Conservation (phyloP, 768 basidiomycete species). For the Lentinula sp. region DNA sequence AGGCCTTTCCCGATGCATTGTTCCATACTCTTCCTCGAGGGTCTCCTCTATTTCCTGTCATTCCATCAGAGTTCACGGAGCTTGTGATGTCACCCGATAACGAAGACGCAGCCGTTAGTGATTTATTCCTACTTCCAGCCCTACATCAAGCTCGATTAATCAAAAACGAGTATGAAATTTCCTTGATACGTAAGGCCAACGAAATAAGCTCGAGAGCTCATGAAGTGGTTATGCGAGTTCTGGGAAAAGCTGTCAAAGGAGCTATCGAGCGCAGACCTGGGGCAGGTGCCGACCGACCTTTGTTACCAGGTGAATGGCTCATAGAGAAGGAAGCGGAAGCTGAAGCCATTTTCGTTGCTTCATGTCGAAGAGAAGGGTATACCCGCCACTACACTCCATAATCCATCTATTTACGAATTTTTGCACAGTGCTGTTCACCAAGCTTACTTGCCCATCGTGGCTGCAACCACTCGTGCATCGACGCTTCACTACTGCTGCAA, state of each 20-base stretch:
- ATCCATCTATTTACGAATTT: not conserved
- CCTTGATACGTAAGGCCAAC: conserved; percentile 72
- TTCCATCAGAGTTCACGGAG: conserved; percentile 36
- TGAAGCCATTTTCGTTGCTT: conserved; percentile 89
- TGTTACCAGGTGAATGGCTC: conserved; percentile 77
- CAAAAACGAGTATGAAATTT: conserved; percentile 73
- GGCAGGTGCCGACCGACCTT: conserved; percentile 40
- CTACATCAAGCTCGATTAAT: conserved; percentile 77
- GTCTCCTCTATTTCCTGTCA: conserved; percentile 45
- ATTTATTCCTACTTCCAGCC: conserved; percentile 65
- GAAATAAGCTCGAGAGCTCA: conserved; percentile 87
- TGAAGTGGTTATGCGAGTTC: conserved; percentile 85
- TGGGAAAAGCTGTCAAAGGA: conserved; percentile 67
- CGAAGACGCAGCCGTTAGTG: conserved; percentile 35
- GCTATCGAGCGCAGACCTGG: conserved; percentile 36
- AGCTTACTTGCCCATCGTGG: conserved; percentile 91
- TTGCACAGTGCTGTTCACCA: conserved; percentile 66
- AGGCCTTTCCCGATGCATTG: conserved; percentile 46
- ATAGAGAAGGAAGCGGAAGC: conserved; percentile 92
- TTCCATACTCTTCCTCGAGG: conserved; percentile 59
- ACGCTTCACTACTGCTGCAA: conserved; percentile 96
- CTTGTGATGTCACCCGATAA: conserved; percentile 26
- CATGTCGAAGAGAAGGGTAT: conserved; percentile 83
- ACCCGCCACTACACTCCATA: conserved; percentile 15
- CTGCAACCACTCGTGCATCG: conserved; percentile 78